Percentiles rank a stretch among this genome's conserved stretches.
Conservation (phyloP, 306 rosid genomes). For the Cicer bijugum region DNA sequence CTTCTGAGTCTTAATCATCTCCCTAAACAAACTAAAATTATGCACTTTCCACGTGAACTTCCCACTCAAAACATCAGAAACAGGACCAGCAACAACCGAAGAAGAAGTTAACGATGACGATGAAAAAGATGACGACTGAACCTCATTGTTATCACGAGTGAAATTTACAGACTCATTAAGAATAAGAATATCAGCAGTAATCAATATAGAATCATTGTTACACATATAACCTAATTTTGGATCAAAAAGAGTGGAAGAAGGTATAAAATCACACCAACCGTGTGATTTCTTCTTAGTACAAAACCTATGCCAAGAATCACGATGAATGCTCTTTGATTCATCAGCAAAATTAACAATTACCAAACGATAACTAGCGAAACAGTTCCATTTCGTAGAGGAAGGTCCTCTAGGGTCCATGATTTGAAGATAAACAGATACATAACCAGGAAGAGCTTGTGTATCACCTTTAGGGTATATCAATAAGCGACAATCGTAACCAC, state of each 20-base stretch:
- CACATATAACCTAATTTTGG: constrained; percentile 77
- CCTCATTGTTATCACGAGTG: constrained; percentile 81
- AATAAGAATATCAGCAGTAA: constrained; percentile 89
- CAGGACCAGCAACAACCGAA: constrained; percentile 69
- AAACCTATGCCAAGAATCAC: constrained; percentile 99
- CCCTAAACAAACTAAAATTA: constrained; percentile 88
- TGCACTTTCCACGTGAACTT: constrained; percentile 99
- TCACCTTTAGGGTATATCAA: constrained; percentile 96
- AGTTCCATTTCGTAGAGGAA: constrained; percentile 96
- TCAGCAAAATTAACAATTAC: constrained; percentile 80
- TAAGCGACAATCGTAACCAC: constrained; percentile 96
- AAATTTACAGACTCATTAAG: constrained; percentile 88
- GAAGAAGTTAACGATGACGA: constrained; percentile 54
- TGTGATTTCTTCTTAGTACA: constrained; percentile 95
- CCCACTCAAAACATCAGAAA: constrained; percentile 81
- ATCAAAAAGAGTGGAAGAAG: constrained; percentile 87
- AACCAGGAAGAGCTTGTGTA: constrained; percentile 90
- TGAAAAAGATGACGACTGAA: constrained; percentile 57
- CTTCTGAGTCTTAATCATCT: constrained; percentile 95
- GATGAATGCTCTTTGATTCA: constrained; percentile 86
- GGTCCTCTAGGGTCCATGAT: constrained; percentile 99
- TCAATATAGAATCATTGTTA: constrained; percentile 76
- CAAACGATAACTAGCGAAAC: constrained; percentile 93
- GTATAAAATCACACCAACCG: constrained; percentile 98
- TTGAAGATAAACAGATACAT: constrained; percentile 94